Conservation (phyloP, 2,329 filamentous ascomycete species). For the Pezicula carpinea region DNA sequence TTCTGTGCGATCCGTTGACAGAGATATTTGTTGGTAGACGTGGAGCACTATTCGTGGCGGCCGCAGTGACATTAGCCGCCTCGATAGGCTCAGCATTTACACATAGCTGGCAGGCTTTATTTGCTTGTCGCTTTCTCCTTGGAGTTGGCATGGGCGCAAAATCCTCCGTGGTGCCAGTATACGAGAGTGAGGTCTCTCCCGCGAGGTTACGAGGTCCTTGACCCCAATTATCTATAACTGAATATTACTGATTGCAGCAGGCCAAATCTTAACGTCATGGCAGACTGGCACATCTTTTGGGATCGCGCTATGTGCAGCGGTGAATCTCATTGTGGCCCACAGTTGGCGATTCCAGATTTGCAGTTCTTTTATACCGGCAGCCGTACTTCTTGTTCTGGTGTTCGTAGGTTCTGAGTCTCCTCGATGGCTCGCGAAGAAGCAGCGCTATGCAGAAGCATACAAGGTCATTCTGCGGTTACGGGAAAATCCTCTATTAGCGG, state of each 20-base stretch:
- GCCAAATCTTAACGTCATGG: constrained; percentile 68
- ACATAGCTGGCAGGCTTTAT: constrained; percentile 66
- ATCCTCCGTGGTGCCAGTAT: constrained; percentile 65
- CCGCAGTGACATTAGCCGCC: constrained; percentile 56
- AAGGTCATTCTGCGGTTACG: constrained; percentile 47
- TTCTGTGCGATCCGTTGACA: constrained; percentile 62
- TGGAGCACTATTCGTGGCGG: constrained; percentile 66
- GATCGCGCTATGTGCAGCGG: constrained; percentile 56
- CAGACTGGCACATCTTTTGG: constrained; percentile 65
- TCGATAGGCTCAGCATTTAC: constrained; percentile 69
- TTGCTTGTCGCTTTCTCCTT: constrained; percentile 63
- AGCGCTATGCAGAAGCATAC: constrained; percentile 56
- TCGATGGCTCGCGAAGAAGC: constrained; percentile 64
- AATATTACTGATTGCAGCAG: background rate
- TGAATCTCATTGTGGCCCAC: constrained; percentile 53
- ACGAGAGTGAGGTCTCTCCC: constrained; percentile 52
- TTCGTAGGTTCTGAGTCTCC: constrained; percentile 63
- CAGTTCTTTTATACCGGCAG: constrained; percentile 48
- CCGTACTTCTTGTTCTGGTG: constrained; percentile 54
- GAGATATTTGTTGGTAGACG: constrained; percentile 66
- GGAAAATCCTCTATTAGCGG: constrained; percentile 51
- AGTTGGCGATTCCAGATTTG: constrained; percentile 47
- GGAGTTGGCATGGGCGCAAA: constrained; percentile 77
- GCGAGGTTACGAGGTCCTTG: constrained; percentile 49
- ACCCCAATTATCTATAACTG: constrained; percentile 39